A percentile compares a stretch with the other conserved stretches of the same genome.
phyloP scores from a whole-genome alignment of 768 basidiomycete genomes.

The Agrocybe pediades region DNA sequence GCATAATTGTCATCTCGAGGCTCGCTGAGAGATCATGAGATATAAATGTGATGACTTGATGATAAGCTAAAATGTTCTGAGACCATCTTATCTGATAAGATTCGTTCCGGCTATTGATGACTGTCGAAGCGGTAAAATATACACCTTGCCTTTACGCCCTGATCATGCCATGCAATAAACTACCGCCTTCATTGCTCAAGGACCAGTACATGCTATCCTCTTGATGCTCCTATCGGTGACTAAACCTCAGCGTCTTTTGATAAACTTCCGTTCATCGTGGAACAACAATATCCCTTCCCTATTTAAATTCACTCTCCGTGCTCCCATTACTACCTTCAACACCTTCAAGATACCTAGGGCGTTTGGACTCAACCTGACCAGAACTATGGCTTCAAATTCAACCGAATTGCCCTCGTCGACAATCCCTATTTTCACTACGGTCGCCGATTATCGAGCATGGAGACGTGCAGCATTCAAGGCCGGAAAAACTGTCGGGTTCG shows the following conservation, averaged over 20 bases:
- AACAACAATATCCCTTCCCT: background rate
- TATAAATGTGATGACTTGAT: too few relatives aligned
- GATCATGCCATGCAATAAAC: background rate
- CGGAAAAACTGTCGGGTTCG: conserved; percentile 79
- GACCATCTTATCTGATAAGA: background rate
- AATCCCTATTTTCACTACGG: conserved; percentile 57
- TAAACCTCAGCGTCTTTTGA: background rate
- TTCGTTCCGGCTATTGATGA: background rate
- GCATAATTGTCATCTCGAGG: too few relatives aligned
- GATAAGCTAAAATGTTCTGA: background rate
- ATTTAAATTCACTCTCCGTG: background rate
- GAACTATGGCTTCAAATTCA: conserved; percentile 13
- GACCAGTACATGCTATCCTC: background rate
- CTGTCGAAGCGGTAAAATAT: background rate
- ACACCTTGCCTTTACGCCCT: background rate
- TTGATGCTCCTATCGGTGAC: background rate
- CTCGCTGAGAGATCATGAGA: too few relatives aligned
- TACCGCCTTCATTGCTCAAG: background rate
- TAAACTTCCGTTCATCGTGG: background rate
- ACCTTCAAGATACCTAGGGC: background rate
- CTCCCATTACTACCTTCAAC: background rate
- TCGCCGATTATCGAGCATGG: conserved; percentile 74
- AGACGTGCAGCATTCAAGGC: conserved; percentile 58
- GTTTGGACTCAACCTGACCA: background rate
- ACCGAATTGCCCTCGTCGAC: conserved; percentile 32